These are phyloP conservation scores for Sanghuangporus sanghuang DNA, from an alignment of 1,284 basidiomycete species.

Conservation along the genomic window DNA sequence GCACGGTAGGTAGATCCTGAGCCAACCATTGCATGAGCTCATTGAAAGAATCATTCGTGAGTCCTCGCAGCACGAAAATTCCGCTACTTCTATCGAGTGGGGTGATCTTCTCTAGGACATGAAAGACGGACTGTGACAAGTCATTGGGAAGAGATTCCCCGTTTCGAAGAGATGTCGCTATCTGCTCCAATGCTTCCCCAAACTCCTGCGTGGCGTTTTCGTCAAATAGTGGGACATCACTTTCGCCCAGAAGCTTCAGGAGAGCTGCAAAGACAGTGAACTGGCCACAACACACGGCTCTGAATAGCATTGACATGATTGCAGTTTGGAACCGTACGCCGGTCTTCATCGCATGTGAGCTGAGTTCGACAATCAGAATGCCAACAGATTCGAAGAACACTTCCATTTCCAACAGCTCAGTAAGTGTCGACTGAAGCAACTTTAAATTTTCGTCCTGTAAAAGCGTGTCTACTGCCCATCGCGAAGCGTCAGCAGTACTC, in stretches of 20 bases:
- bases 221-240: constrained; percentile 4
- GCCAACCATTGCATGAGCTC: constrained; percentile 8
- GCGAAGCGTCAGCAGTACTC: neutral
- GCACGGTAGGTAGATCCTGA: neutral
- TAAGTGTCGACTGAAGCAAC: neutral
- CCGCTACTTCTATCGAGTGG: constrained; percentile 9
- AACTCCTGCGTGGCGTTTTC: constrained; percentile 12
- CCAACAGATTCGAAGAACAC: constrained; percentile 10
- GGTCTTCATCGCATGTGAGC: neutral
- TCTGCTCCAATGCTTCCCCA: constrained; percentile 13
- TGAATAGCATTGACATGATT: constrained; percentile 15
- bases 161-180: neutral
- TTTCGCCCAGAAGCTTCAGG: neutral
- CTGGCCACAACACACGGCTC: constrained; percentile 6
- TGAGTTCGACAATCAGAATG: constrained; percentile 1
- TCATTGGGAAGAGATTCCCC: neutral
- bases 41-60: constrained; percentile 13
- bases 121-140: constrained; percentile 8
- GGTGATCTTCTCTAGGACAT: constrained; percentile 7
- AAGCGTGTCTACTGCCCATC: constrained; percentile 10
- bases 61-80: constrained; percentile 5
- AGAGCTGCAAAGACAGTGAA: neutral
- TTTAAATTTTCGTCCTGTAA: neutral
- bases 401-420: constrained; percentile 1
- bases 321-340: neutral